Evolutionary conservation across 2,329 filamentous ascomycete species (phyloP), one percentile per base, ranked within the genome.

Genomic region (Neonectria neomacrospora): DNA sequence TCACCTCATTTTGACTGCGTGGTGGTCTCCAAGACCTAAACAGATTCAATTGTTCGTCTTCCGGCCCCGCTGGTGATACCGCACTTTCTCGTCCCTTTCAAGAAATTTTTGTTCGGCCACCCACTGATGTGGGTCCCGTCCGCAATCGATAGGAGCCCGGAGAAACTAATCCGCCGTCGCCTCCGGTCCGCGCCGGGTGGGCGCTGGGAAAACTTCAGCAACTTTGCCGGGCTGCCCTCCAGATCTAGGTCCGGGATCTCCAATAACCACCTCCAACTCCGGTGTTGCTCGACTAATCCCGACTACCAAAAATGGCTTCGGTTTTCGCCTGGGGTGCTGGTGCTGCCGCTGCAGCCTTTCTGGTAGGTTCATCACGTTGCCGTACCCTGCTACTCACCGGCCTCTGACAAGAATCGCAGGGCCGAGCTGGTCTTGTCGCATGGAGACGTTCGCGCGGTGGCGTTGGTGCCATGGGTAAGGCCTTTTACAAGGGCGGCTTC

Each of bases 401-500:
- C 48, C 23, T 47, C 59, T 70, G 69, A 72, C 41, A 2, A 16
- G 22, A 59, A 56, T 61, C 55, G 42, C 74, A 97, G 94, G 95
- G 96, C 70, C 93, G 96, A 76, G 95, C 96, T 64, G 95, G 94
- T 73, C 87, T 97, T 41, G 91, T 98, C 74, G 96, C 96, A 71
- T 88, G 94, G 79, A 90, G 94, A 67, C 89, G 93, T 74, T 97
- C 91, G 64, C 87, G 91, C 66, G 91, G 92, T 67, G 90, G 90
- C 67, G 85, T 92, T 51, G 91, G 91, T 69, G 90, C 91, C 37
- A 83, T 97, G 72, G 96, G 96, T 73, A 94, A 94, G 79, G 90
- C 94, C 44, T 99, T 94, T 77, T 98, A 97, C 86, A 99, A 98
- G 81, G 96, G 96, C 71, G 96, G 96, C n/a, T 99, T 99, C 77